These are phyloP conservation scores for Paramecium octaurelia DNA, from an alignment of 73 alveolate species.

Conservation along the genomic window DNA sequence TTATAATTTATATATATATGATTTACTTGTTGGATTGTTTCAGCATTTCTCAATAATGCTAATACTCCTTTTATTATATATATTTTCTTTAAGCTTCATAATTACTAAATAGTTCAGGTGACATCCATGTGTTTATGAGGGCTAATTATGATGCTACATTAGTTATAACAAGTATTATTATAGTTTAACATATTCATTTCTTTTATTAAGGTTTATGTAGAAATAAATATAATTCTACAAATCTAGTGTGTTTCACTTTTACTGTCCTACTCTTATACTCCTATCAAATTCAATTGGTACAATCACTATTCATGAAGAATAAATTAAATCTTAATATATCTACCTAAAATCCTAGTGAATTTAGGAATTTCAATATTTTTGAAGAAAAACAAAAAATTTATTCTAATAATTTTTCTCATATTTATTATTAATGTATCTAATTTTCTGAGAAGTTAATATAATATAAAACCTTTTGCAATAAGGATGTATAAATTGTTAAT, in stretches of 20 bases:
- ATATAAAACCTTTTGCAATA: too few relatives aligned
- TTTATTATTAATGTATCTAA: neutral
- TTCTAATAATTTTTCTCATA: neutral
- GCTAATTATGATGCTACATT: neutral
- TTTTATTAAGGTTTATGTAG: neutral
- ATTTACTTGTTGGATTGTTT: neutral
- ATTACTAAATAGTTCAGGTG: constrained; percentile 42
- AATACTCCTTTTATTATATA: neutral
- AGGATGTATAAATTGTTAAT: too few relatives aligned
- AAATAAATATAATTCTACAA: too few relatives aligned
- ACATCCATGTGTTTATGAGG: constrained; percentile 19
- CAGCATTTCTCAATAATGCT: neutral
- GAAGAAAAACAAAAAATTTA: neutral
- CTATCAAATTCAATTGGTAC: neutral
- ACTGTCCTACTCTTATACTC: neutral
- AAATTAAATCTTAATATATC: constrained; percentile 51
- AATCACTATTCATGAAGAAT: neutral
- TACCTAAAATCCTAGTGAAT: constrained; percentile 4
- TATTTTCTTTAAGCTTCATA: neutral
- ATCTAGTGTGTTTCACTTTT: neutral
- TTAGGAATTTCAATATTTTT: neutral
- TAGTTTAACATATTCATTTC: neutral
- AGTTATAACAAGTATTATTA: neutral
- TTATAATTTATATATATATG: neutral
- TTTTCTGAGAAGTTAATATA: too few relatives aligned